Conservation (phyloP, 495 filamentous ascomycete genomes). For the Neurospora terricola region DNA sequence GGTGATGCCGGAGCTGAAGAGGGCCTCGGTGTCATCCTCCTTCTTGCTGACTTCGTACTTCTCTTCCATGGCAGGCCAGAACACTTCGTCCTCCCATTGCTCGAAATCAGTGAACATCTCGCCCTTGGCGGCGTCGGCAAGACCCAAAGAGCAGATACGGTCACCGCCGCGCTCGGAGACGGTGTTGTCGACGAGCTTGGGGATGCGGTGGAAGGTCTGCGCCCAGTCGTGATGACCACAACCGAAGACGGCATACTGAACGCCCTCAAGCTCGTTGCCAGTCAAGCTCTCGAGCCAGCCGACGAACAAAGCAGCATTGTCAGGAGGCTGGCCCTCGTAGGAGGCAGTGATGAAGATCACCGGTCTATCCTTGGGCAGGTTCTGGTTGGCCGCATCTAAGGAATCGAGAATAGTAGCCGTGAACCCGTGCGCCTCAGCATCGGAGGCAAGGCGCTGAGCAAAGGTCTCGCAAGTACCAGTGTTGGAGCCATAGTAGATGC, state of each 20-base stretch:
- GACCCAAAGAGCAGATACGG: constrained; percentile 45
- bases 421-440: constrained; percentile 50
- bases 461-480: constrained; percentile 67
- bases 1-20: constrained; percentile 27
- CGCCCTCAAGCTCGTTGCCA: constrained; percentile 38
- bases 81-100: constrained; percentile 51
- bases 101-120: constrained; percentile 67
- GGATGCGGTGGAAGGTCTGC: constrained; percentile 62
- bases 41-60: constrained; percentile 29
- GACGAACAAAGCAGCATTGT: constrained; percentile 63
- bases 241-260: constrained; percentile 58
- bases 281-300: constrained; percentile 51
- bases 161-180: constrained; percentile 37
- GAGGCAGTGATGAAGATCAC: constrained; percentile 59
- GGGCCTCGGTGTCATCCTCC: constrained; percentile 1
- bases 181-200: constrained; percentile 49
- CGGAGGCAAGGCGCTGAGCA: constrained; percentile 50
- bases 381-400: constrained; percentile 52
- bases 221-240: constrained; percentile 55
- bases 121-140: constrained; percentile 50
- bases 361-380: constrained; percentile 50
- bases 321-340: constrained; percentile 67
- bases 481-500: constrained; percentile 66
- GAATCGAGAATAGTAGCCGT: constrained; percentile 41
- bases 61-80: constrained; percentile 56